phyloP scores from a whole-genome alignment of 2,329 filamentous ascomycete genomes.

The Shiraia sp. region DNA sequence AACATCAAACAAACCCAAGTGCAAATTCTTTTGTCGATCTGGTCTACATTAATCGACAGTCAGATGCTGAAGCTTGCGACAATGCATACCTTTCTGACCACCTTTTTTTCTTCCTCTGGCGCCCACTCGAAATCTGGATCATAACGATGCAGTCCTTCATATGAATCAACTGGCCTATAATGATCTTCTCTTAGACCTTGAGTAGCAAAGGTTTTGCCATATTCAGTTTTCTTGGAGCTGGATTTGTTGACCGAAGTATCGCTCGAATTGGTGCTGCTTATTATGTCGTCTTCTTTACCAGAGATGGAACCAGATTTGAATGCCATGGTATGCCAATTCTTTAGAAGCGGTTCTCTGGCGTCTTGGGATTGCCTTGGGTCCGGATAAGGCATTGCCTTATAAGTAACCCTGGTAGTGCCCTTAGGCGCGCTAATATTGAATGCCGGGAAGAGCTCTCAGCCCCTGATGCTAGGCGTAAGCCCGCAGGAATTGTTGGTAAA shows the following conservation, averaged over 20 bases:
- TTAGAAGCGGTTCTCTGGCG: conserved; percentile 4
- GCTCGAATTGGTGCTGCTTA: not conserved
- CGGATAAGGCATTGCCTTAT: conserved; percentile 6
- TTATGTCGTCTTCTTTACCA: too few species aligned
- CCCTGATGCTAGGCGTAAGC: not conserved
- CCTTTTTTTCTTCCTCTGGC: conserved; percentile 58
- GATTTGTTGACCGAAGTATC: conserved; percentile 13
- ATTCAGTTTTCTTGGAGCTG: conserved; percentile 10
- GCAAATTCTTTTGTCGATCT: conserved; percentile 58
- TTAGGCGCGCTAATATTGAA: not conserved
- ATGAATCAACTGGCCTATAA: conserved; percentile 58
- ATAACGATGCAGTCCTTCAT: conserved; percentile 64
- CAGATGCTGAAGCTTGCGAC: not conserved
- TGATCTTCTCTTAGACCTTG: conserved; percentile 39
- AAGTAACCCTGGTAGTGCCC: not conserved
- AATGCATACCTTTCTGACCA: conserved; percentile 57
- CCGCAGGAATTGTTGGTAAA: not conserved
- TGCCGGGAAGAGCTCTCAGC: too few species aligned
- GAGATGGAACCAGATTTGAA: not conserved
- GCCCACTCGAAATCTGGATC: conserved; percentile 63
- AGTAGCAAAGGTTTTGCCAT: conserved; percentile 41
- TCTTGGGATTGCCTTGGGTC: conserved; percentile 7
- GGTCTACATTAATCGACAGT: conserved; percentile 1
- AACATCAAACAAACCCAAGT: conserved; percentile 60
- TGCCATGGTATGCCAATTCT: conserved; percentile 7